phyloP scores from a whole-genome alignment of 495 filamentous ascomycete genomes.

The Aspergillus campestris region DNA sequence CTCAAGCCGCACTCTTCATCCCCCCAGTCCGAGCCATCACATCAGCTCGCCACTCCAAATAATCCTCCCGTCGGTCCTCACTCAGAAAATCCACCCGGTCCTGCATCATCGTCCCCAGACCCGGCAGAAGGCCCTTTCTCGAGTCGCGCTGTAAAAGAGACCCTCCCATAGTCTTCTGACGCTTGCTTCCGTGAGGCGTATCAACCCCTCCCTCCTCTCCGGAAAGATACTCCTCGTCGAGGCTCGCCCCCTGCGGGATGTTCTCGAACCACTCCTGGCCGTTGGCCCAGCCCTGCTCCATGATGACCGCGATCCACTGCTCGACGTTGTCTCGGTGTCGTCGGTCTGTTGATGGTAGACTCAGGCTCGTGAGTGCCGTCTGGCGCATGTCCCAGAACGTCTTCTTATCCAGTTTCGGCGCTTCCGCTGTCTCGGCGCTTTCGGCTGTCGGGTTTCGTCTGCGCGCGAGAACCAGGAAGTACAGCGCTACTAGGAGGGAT shows the following conservation, averaged over 20 bases:
- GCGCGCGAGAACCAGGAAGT: constrained; percentile 50
- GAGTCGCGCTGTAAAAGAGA: constrained; percentile 5
- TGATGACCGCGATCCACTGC: constrained; percentile 48
- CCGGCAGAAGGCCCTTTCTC: constrained; percentile 40
- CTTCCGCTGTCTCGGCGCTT: constrained; percentile 14
- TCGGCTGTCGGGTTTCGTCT: constrained; percentile 24
- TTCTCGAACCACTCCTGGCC: constrained; percentile 59
- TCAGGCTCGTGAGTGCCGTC: constrained; percentile 33
- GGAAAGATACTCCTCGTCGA: constrained; percentile 28
- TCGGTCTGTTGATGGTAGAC: constrained; percentile 24
- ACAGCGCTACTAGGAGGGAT: constrained; percentile 54
- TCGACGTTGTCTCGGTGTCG: constrained; percentile 48
- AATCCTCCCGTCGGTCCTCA: constrained; percentile 58
- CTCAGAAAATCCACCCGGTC: constrained; percentile 73
- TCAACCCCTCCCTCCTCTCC: constrained; percentile 29
- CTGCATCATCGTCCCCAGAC: constrained; percentile 76
- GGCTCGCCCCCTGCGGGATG: constrained; percentile 33
- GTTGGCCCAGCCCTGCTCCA: constrained; percentile 52
- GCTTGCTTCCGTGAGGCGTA: constrained; percentile 12
- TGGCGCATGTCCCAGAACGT: constrained; percentile 42
- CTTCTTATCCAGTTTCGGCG: constrained; percentile 38
- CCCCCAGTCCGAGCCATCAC: constrained; percentile 42
- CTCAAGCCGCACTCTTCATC: constrained; percentile 7
- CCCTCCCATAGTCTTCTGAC: constrained; percentile 5
- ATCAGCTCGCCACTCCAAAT: constrained; percentile 60